Evolutionary conservation across 306 rosid genomes (phyloP).

Genomic region (Dryas octopetala): DNA sequence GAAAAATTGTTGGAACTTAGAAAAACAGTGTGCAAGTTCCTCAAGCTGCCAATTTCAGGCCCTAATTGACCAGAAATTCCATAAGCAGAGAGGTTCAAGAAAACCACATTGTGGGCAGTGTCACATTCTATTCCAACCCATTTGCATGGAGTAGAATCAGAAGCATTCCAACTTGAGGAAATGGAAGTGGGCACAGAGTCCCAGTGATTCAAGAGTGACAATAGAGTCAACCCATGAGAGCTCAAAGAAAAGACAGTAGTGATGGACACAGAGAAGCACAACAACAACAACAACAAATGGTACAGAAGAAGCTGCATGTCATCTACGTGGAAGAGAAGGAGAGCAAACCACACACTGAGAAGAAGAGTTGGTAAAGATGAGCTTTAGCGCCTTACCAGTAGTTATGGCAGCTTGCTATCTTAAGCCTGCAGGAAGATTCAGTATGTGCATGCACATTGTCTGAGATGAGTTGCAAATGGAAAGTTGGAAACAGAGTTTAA

Average conservation of each 20-base stretch:
- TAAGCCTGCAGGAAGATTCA: too few species aligned
- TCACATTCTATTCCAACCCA: slow-evolving; percentile 73
- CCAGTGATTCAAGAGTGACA: slow-evolving; percentile 59
- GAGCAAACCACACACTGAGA: slow-evolving; percentile 18
- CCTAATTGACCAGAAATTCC: slow-evolving; percentile 57
- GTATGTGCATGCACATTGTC: background rate
- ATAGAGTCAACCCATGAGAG: slow-evolving; percentile 59
- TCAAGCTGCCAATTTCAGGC: slow-evolving; percentile 46
- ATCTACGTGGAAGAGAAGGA: background rate
- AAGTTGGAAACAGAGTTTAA: background rate
- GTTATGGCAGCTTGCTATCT: too few species aligned
- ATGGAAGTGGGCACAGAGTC: slow-evolving; percentile 40
- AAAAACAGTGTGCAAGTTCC: slow-evolving; percentile 42
- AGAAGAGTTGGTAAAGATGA: background rate
- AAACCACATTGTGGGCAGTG: slow-evolving; percentile 37
- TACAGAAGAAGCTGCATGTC: slow-evolving; percentile 26
- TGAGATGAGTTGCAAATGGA: background rate
- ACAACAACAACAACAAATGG: slow-evolving; percentile 12
- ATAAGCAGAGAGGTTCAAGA: slow-evolving; percentile 50
- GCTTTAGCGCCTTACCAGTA: background rate
- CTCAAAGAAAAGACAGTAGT: slow-evolving; percentile 36
- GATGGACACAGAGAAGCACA: slow-evolving; percentile 34
- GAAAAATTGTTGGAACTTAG: slow-evolving; percentile 37
- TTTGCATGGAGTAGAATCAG: slow-evolving; percentile 68
- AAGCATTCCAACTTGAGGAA: slow-evolving; percentile 53